phyloP scores from a whole-genome alignment of 139 green algal species.

The Coccomyxa sp. region DNA sequence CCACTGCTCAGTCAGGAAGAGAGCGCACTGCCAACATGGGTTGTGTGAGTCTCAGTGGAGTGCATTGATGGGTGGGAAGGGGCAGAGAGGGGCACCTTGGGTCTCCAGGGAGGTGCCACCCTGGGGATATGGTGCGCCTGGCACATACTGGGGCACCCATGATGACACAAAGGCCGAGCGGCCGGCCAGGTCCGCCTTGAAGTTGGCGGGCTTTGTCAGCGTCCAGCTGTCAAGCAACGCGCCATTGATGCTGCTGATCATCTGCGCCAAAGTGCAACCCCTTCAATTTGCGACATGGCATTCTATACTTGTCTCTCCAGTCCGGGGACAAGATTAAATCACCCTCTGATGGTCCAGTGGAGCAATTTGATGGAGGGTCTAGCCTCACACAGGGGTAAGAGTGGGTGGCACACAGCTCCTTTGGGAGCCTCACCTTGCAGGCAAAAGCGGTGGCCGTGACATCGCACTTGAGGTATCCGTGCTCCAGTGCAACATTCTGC shows the following conservation, averaged over 20 bases:
- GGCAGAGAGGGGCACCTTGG: no score
- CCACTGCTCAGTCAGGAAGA: neutral
- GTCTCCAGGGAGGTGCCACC: no score
- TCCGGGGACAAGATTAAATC: neutral
- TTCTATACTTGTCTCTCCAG: neutral
- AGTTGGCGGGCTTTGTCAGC: constrained; percentile 29
- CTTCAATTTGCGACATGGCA: neutral
- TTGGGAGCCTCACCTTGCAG: constrained; percentile 12
- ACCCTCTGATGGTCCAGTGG: constrained; percentile 9
- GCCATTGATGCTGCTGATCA: constrained; percentile 7
- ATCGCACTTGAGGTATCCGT: constrained; percentile 11
- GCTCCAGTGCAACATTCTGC: constrained; percentile 27
- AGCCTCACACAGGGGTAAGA: no score
- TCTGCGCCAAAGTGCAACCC: neutral
- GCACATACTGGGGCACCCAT: neutral
- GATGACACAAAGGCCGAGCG: neutral
- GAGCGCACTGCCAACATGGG: neutral
- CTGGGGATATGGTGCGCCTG: no score
- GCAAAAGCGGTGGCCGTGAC: neutral
- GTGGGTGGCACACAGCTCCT: no score
- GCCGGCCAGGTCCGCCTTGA: neutral
- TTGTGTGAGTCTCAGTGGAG: neutral
- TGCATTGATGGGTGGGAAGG: neutral
- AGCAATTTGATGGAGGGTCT: constrained; percentile 15
- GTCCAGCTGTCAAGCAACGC: constrained; percentile 34